Evolutionary conservation across 2,329 filamentous ascomycete genomes (phyloP).

Genomic region (Phialemoniopsis sp.): DNA sequence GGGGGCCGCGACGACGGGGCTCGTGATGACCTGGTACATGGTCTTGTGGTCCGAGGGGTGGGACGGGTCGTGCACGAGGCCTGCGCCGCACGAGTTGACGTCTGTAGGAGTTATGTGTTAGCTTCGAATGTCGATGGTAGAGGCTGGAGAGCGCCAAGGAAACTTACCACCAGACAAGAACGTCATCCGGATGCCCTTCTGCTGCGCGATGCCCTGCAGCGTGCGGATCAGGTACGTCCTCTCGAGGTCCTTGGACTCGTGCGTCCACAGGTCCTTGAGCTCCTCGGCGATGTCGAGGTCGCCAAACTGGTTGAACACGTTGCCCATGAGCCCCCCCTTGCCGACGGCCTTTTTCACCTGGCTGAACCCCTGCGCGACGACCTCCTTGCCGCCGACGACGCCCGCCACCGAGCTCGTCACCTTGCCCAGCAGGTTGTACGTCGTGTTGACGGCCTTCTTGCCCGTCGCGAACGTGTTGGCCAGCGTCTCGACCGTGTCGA

Average conservation of each 20-base stretch:
- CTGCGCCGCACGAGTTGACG: conserved; percentile 88
- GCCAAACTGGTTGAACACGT: conserved; percentile 91
- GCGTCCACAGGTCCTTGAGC: conserved; percentile 94
- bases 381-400: conserved; percentile 89
- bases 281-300: conserved; percentile 95
- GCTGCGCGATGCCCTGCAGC: conserved; percentile 88
- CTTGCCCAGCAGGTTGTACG: conserved; percentile 93
- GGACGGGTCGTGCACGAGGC: conserved; percentile 87
- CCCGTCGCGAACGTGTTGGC: conserved; percentile 89
- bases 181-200: conserved; percentile 94
- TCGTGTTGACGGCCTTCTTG: conserved; percentile 94
- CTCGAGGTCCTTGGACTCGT: conserved; percentile 96
- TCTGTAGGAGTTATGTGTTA: conserved; percentile 48
- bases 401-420: conserved; percentile 93
- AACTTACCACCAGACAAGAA: conserved; percentile 81
- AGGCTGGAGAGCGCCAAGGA: too few relatives aligned
- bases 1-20: conserved; percentile 86
- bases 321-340: conserved; percentile 92
- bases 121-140: too few relatives aligned
- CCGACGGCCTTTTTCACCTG: conserved; percentile 96
- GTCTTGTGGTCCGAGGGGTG: conserved; percentile 95
- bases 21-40: conserved; percentile 94
- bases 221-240: conserved; percentile 95
- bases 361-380: conserved; percentile 88
- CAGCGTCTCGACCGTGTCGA: conserved; percentile 88